Percentiles rank a stretch among this genome's conserved stretches.
These are phyloP conservation scores for Tylopilus intermedius DNA, from an alignment of 768 basidiomycete species.

Conservation along the genomic window DNA sequence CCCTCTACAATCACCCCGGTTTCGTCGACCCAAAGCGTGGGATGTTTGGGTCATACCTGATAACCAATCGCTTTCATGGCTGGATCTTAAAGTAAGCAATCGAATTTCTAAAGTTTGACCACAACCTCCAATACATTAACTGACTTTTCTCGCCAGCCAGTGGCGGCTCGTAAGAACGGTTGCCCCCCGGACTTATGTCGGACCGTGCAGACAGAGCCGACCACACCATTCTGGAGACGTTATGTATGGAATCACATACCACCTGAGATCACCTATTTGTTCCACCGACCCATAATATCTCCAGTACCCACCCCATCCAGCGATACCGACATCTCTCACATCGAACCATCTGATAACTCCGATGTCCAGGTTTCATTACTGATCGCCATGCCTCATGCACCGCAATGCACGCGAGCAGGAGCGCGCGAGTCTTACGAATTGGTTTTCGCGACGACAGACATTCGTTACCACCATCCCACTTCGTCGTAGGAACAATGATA, in stretches of 20 bases:
- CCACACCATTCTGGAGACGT: conserved; percentile 20
- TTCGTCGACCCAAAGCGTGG: conserved; percentile 22
- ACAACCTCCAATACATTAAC: neutral
- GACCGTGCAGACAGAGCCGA: conserved; percentile 4
- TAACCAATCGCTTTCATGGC: conserved; percentile 9
- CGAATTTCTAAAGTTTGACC: conserved; percentile 18
- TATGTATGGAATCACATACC: conserved; percentile 15
- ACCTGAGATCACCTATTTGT: conserved; percentile 27
- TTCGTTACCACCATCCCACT: conserved; percentile 11
- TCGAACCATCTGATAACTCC: conserved; percentile 15
- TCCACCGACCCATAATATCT: conserved; percentile 16
- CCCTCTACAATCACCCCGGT: neutral
- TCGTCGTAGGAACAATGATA: conserved; percentile 7
- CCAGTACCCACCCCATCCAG: neutral
- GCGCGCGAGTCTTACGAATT: conserved; percentile 17
- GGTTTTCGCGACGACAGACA: conserved; percentile 25
- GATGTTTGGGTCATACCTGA: conserved; percentile 15
- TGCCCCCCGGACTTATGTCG: neutral
- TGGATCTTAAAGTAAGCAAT: conserved; percentile 19
- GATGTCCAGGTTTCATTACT: conserved; percentile 26
- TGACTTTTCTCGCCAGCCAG: conserved; percentile 15
- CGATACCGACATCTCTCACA: neutral
- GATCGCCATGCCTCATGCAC: conserved; percentile 25
- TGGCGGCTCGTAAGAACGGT: conserved; percentile 16
- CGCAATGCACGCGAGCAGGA: neutral